phyloP scores from a whole-genome alignment of 805 yeast species.

The Starmerella kuoi region DNA sequence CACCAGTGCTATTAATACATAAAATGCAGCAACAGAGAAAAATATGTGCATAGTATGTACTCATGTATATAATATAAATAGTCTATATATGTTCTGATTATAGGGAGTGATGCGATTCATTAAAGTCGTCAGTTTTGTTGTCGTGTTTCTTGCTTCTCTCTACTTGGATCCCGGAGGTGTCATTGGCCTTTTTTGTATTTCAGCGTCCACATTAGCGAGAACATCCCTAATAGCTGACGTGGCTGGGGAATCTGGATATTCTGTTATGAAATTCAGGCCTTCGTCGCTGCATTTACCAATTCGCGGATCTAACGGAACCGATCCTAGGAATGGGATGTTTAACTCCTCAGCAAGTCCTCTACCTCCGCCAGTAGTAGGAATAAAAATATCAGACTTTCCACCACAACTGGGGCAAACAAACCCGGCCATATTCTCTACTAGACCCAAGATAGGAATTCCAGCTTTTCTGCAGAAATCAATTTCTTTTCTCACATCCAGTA shows the following conservation, averaged over 20 bases:
- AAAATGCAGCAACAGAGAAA: too few relatives aligned
- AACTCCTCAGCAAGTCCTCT: slow-evolving; percentile 67
- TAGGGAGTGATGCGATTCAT: background rate
- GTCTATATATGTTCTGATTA: too few relatives aligned
- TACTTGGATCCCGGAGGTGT: slow-evolving; percentile 6
- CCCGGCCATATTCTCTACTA: slow-evolving; percentile 97
- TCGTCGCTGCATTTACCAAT: slow-evolving; percentile 79
- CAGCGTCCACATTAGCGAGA: slow-evolving; percentile 32
- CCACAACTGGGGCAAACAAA: slow-evolving; percentile 93
- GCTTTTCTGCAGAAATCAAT: slow-evolving; percentile 92
- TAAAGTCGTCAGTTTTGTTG: background rate
- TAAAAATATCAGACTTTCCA: slow-evolving; percentile 79
- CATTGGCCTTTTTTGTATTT: slow-evolving; percentile 12
- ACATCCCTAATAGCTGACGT: slow-evolving; percentile 74
- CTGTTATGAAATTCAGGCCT: slow-evolving; percentile 69
- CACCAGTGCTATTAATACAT: too few relatives aligned
- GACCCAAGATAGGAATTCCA: slow-evolving; percentile 68
- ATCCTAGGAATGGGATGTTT: slow-evolving; percentile 67
- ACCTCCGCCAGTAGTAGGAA: slow-evolving; percentile 97
- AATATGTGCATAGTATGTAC: background rate
- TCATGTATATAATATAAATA: background rate
- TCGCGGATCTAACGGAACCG: slow-evolving; percentile 92
- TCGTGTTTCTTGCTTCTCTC: too few relatives aligned
- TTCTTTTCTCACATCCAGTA: slow-evolving; percentile 89
- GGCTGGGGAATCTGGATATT: slow-evolving; percentile 86